Conservation (phyloP, 768 basidiomycete species). For the Suillus alpinus region DNA sequence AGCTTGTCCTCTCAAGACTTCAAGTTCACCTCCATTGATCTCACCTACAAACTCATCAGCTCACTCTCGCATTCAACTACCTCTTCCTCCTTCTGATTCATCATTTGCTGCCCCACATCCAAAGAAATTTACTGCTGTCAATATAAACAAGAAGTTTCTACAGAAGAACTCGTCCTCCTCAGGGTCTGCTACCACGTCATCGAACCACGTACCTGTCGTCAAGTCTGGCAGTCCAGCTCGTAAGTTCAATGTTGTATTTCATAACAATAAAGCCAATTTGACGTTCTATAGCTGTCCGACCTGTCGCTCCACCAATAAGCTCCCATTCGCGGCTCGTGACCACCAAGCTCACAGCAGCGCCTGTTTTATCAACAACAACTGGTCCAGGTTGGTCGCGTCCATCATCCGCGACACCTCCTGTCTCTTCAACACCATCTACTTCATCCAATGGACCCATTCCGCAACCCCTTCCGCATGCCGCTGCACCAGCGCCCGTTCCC, state of each 20-base stretch:
- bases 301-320: slow-evolving; percentile 47
- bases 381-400: slow-evolving; percentile 79
- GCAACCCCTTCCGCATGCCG: slow-evolving; percentile 40
- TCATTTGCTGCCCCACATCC: slow-evolving; percentile 46
- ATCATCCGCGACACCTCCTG: slow-evolving; percentile 65
- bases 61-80: slow-evolving; percentile 7
- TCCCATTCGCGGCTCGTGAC: slow-evolving; percentile 83
- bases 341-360: slow-evolving; percentile 75
- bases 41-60: slow-evolving; percentile 17
- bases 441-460: slow-evolving; percentile 46
- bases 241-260: slow-evolving; percentile 32
- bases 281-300: slow-evolving; percentile 45
- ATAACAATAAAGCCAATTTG: not conserved
- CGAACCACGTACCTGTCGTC: slow-evolving; percentile 36
- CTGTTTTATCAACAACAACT: slow-evolving; percentile 53
- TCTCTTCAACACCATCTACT: slow-evolving; percentile 46
- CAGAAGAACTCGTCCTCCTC: slow-evolving; percentile 78
- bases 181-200: slow-evolving; percentile 41
- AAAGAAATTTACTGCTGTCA: slow-evolving; percentile 87
- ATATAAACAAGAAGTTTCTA: slow-evolving; percentile 95
- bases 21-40: slow-evolving; percentile 10
- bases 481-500: slow-evolving; percentile 19
- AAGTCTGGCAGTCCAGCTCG: slow-evolving; percentile 55
- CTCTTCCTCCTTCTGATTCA: slow-evolving; percentile 12
- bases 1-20: slow-evolving; percentile 8